Evolutionary conservation across 768 basidiomycete genomes (phyloP).

Genomic region (Trametes punicea): DNA sequence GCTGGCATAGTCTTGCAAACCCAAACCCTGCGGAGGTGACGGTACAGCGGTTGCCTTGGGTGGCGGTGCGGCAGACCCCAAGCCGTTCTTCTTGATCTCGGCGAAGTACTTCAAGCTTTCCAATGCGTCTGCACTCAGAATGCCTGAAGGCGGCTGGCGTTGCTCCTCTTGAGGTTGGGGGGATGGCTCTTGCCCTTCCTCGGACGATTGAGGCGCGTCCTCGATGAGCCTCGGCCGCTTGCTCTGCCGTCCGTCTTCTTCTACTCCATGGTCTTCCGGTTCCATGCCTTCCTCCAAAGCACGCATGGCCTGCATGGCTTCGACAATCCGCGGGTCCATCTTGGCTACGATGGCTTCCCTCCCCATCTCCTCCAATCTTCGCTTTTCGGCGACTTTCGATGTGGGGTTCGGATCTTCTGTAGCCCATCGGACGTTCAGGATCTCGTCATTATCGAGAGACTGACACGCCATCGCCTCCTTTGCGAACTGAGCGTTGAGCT

Average conservation of each 20-base stretch:
- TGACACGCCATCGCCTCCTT: constrained; percentile 99
- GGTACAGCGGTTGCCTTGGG: constrained; percentile 30
- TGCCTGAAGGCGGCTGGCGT: constrained; percentile 44
- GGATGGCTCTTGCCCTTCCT: constrained; percentile 20
- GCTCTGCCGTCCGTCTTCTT: constrained; percentile 34
- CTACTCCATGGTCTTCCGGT: constrained; percentile 35
- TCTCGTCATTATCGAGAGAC: constrained; percentile 94
- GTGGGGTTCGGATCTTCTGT: constrained; percentile 98
- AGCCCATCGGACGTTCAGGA: constrained; percentile 98
- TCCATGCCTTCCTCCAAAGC: constrained; percentile 81
- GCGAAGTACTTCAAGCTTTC: constrained; percentile 91
- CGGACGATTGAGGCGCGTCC: constrained; percentile 19
- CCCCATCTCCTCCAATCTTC: constrained; percentile 78
- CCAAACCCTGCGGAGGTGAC: constrained; percentile 46
- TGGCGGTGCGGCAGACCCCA: constrained; percentile 19
- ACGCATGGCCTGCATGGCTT: constrained; percentile 81
- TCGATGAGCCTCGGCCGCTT: constrained; percentile 36
- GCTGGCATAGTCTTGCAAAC: constrained; percentile 75
- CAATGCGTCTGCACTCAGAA: constrained; percentile 81
- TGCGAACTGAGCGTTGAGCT: constrained; percentile 89
- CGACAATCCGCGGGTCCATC: constrained; percentile 85
- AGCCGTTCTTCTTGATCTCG: constrained; percentile 70
- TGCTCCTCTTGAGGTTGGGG: constrained; percentile 30
- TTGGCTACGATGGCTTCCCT: constrained; percentile 80
- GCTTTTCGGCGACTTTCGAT: constrained; percentile 82